Evolutionary conservation across 2,329 filamentous ascomycete species (phyloP).

Genomic region (Neonectria ditissima): DNA sequence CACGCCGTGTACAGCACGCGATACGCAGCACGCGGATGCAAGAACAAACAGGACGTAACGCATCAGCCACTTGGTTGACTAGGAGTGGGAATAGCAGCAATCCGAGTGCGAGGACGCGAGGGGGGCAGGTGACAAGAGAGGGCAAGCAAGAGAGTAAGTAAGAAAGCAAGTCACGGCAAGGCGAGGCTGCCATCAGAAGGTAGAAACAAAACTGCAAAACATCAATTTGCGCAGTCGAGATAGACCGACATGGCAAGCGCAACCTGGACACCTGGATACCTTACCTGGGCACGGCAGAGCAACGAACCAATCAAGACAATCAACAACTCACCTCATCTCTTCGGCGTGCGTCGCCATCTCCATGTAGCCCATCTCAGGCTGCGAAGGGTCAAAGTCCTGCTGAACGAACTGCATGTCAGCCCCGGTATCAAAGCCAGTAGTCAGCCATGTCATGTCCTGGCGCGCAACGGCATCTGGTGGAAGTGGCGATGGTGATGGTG

Average conservation of each 20-base stretch:
- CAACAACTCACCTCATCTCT: slow-evolving; percentile 67
- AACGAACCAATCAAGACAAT: slow-evolving; percentile 32
- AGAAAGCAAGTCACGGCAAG: not conserved
- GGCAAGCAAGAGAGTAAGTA: not conserved
- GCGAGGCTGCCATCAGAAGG: not conserved
- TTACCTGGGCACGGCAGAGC: slow-evolving; percentile 2
- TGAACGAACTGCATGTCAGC: slow-evolving; percentile 45
- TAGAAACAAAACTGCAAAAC: not conserved
- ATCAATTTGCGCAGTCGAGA: not conserved
- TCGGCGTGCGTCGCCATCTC: slow-evolving; percentile 60
- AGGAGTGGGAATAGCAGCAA: slow-evolving; percentile 1
- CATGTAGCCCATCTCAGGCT: slow-evolving; percentile 66
- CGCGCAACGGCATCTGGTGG: slow-evolving; percentile 18
- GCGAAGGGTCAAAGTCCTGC: slow-evolving; percentile 68
- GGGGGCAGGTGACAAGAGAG: not conserved
- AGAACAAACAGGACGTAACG: slow-evolving; percentile 19
- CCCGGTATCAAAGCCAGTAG: slow-evolving; percentile 20
- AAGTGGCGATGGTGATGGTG: not conserved
- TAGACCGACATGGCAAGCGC: not conserved
- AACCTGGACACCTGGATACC: slow-evolving; percentile 14
- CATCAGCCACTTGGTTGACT: slow-evolving; percentile 2
- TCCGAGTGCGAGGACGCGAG: not conserved
- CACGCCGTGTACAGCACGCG: slow-evolving; percentile 2
- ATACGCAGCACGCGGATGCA: slow-evolving; percentile 12
- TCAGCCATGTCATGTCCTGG: slow-evolving; percentile 22